phyloP scores from a whole-genome alignment of 345 rosid species.

The Populus pruinosa region DNA sequence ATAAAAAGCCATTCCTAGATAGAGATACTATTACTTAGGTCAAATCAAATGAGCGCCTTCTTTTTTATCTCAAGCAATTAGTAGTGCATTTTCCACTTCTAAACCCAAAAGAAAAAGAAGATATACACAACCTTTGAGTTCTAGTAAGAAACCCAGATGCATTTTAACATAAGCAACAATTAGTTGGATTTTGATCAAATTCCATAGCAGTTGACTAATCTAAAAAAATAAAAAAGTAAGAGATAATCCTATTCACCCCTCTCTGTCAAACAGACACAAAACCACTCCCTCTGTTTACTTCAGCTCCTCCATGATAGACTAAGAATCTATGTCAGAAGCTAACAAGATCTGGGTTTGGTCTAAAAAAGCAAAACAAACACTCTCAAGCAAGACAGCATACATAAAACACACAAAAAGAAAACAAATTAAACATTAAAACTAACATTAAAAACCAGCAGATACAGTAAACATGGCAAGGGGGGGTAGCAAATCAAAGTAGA shows the following conservation, averaged over 20 bases:
- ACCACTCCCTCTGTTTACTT: background rate
- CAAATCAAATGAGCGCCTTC: background rate
- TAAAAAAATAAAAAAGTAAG: conserved; percentile 2
- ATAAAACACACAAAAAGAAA: conserved; percentile 8
- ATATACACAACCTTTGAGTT: background rate
- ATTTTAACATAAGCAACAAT: background rate
- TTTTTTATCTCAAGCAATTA: background rate
- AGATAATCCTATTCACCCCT: conserved; percentile 13
- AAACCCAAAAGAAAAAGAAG: background rate
- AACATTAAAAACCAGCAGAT: background rate
- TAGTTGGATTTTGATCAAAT: too few species aligned
- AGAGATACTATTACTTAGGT: too few species aligned
- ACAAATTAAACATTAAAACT: background rate
- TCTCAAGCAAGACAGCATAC: conserved; percentile 21
- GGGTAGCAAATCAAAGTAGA: too few species aligned
- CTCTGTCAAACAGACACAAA: background rate
- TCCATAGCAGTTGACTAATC: conserved; percentile 6
- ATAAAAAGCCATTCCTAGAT: background rate
- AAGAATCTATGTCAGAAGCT: conserved; percentile 26
- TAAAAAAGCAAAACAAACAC: conserved; percentile 18
- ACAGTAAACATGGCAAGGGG: too few species aligned
- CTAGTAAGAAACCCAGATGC: conserved; percentile 13
- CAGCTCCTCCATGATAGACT: conserved; percentile 20
- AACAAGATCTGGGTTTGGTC: conserved; percentile 44
- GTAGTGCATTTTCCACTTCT: background rate